Conservation (phyloP, 2,329 filamentous ascomycete genomes). For the Penicillium italicum region DNA sequence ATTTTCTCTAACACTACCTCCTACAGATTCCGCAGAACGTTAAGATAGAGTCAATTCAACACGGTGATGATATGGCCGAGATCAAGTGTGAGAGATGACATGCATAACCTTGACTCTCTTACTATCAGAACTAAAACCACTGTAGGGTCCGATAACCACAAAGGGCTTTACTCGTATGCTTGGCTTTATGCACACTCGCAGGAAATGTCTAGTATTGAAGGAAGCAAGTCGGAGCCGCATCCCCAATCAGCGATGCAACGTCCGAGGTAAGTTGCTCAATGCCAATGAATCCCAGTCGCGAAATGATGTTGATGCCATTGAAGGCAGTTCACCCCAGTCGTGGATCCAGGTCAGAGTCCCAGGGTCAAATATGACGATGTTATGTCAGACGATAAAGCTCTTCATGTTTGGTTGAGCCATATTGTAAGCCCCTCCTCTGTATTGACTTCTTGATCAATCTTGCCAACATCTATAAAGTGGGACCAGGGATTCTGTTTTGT, state of each 20-base stretch:
- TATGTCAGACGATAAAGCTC: conserved; percentile 54
- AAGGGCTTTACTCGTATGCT: conserved; percentile 62
- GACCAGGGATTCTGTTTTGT: conserved; percentile 75
- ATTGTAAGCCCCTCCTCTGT: conserved; percentile 45
- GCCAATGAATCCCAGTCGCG: neutral
- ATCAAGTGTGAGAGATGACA: conserved; percentile 49
- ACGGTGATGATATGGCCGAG: conserved; percentile 40
- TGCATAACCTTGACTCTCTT: neutral
- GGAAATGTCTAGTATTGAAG: conserved; percentile 24
- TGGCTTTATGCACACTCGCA: conserved; percentile 55
- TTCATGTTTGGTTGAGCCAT: conserved; percentile 60
- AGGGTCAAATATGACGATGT: conserved; percentile 59
- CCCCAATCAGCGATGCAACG: neutral
- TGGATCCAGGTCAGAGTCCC: conserved; percentile 46
- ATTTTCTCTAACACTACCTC: neutral
- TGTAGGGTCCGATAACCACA: conserved; percentile 66
- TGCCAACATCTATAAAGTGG: conserved; percentile 47
- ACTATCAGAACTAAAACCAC: conserved; percentile 13
- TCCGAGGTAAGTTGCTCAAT: neutral
- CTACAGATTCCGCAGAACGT: conserved; percentile 49
- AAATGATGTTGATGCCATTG: neutral
- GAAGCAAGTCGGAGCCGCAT: neutral
- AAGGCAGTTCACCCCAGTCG: conserved; percentile 15
- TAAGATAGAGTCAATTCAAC: conserved; percentile 30
- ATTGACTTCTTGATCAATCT: neutral